Evolutionary conservation across 208 protist species (phyloP), one percentile per base, ranked within the genome.

Genomic region (Leishmania tropica): DNA sequence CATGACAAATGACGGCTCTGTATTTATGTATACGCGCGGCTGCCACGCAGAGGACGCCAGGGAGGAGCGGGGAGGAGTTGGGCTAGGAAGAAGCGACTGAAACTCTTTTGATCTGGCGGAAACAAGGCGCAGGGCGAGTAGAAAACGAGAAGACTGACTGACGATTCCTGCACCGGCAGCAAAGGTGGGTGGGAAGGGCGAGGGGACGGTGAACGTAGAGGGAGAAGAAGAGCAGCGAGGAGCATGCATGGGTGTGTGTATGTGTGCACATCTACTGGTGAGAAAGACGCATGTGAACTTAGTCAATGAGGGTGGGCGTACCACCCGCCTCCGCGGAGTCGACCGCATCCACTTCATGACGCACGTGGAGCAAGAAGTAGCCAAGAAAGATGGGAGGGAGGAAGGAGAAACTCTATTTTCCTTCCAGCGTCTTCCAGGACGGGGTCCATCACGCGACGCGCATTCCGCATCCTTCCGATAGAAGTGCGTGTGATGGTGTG

Each of bases 1-100:
- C 95, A 97, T 96, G 56, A 45, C 79, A 6, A 31, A 11, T 42
- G n/a, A 62, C 53, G n/a, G 51, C 58, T 15, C 68, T 51, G 45
- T 37, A 19, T 31, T 24, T n/a, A 53, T 60, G 17, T 67, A 42
- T 51, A 47, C 37, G 42, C 47, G 47, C 47, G 28, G n/a, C 28
- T 19, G 47, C 3, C 47, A 72, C 71, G 47, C 47, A 17, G 45
- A 75, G 67, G 28, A 54, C n/a, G 70, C 70, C 54, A 37, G 15
- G 17, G 40, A 11, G 53, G 73, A 62, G 48, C 13, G 51, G 31
- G 51, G 28, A 35, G 42, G 48, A n/a, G 31, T 35, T 21, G 48
- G 10, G 35, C 2, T 17, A 28, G 71, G 1, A 28, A 42, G 40
- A 62, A 24, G n/a, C 31, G 11, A 15, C 42, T 17, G 70, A n/a